phyloP scores from a whole-genome alignment of 2,329 filamentous ascomycete genomes.

The Sarocladium strictum region DNA sequence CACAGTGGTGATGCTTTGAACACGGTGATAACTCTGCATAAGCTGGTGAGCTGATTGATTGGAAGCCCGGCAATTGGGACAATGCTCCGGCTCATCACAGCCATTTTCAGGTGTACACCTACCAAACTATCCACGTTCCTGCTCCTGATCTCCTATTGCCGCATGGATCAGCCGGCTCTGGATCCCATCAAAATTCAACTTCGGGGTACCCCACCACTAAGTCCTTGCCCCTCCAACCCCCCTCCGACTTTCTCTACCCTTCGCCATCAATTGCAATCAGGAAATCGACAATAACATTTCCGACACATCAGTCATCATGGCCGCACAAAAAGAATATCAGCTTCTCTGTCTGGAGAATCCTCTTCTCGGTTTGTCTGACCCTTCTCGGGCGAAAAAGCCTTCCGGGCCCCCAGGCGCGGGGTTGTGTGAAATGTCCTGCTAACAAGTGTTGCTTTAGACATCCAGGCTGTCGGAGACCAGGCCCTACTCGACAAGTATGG shows the following conservation, averaged over 20 bases:
- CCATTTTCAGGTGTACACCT: too few relatives aligned
- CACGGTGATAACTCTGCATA: background rate
- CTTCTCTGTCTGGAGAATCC: conserved; percentile 96
- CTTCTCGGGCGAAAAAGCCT: background rate
- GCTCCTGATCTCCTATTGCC: background rate
- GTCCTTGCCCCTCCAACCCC: conserved; percentile 19
- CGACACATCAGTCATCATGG: conserved; percentile 48
- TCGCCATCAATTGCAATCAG: background rate
- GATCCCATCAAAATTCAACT: conserved; percentile 12
- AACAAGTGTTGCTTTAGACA: conserved; percentile 51
- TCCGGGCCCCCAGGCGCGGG: background rate
- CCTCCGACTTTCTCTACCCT: conserved; percentile 15
- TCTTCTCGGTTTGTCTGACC: conserved; percentile 65
- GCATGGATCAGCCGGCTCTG: background rate
- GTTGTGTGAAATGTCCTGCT: background rate
- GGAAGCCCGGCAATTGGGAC: too few relatives aligned
- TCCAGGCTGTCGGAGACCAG: conserved; percentile 80
- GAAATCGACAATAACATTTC: background rate
- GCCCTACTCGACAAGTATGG: conserved; percentile 86
- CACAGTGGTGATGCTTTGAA: background rate
- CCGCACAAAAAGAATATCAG: conserved; percentile 71
- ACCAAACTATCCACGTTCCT: background rate
- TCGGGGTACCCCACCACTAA: conserved; percentile 1
- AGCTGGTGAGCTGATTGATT: too few relatives aligned
- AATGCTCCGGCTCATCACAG: too few relatives aligned